Evolutionary conservation across 345 rosid genomes (phyloP).

Genomic region (Sonneratia caseolaris): DNA sequence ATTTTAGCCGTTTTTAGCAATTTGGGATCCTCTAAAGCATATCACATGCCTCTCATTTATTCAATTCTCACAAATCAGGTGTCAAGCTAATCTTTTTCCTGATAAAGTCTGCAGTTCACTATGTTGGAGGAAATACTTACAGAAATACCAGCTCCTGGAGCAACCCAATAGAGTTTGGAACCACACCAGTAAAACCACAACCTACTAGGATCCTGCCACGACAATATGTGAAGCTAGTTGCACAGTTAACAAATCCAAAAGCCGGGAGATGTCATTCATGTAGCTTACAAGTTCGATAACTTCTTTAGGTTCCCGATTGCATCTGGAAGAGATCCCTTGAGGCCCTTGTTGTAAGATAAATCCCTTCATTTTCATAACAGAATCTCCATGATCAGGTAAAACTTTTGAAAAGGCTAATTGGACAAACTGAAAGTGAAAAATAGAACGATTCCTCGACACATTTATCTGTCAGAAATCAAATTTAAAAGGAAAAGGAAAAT

Average conservation of each 20-base stretch:
- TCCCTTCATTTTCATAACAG: slow-evolving; percentile 39
- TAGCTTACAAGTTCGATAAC: slow-evolving; percentile 56
- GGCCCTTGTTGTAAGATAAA: slow-evolving; percentile 53
- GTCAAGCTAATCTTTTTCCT: too few relatives aligned
- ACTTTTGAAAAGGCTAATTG: neutral
- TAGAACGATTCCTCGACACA: neutral
- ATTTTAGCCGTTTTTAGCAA: neutral
- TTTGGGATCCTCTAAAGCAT: neutral
- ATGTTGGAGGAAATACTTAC: slow-evolving; percentile 29
- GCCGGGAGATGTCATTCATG: neutral
- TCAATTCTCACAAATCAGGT: too few relatives aligned
- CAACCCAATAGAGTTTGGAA: slow-evolving; percentile 65
- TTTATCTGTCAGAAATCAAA: neutral
- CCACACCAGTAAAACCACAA: slow-evolving; percentile 56
- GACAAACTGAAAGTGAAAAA: neutral
- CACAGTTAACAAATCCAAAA: slow-evolving; percentile 2
- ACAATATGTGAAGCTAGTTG: slow-evolving; percentile 1
- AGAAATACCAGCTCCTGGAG: slow-evolving; percentile 34
- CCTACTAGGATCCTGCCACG: slow-evolving; percentile 57
- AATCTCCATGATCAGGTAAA: neutral
- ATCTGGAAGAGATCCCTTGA: slow-evolving; percentile 59
- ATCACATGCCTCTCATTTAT: neutral
- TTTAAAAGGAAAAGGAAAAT: neutral
- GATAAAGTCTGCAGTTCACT: neutral
- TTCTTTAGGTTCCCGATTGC: slow-evolving; percentile 46